Base-by-base conservation (phyloP, 495 filamentous ascomycete genomes). In the Tuber melanosporum region DNA sequence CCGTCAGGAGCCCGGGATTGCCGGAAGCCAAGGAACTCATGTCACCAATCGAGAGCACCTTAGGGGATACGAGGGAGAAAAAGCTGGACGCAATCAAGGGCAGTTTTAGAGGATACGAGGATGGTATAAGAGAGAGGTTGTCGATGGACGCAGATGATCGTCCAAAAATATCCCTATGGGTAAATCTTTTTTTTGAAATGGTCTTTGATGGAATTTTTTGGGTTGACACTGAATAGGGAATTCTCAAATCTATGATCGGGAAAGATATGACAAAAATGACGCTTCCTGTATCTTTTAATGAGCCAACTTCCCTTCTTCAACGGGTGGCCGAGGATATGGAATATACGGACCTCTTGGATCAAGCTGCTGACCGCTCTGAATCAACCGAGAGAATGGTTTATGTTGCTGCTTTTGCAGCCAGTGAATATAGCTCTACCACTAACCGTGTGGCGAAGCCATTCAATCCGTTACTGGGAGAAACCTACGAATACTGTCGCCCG, bases 211-310 rank as follows among this genome's bases (percentile, higher is more conserved):
- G 74, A 39, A 80, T 71, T 15, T 52, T 72, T 20, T 73, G 74
- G 69, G 41, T 77, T 86, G 76, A 87, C 76, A 45, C 57, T 26
- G 36, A 74, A n/a, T 73, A 98, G 95, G 91, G 92, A 75, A 97
- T 99, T 78, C 85, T 99, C 71, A 98, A 98, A 87, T 99, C 95
- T 62, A 99, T 99, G 95, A 97, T 99, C 82, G 95, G 95, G 75
- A 99, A 98, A 84, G 95, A 99, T 83, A 98, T 99, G 95, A 99
- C 95, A 32, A 98, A 94, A 86, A 98, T 99, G 95, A 99, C 95
- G 3, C 87, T 99, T 7, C 95, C 95, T 0, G 95, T 99, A 8
- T 97, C 95, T 17, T 99, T 99, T 87, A 99, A 99, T 84, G 95
- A 99, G 85, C 96, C 96, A 19, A 99, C 95, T 17, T 98, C 95